A percentile compares a stretch with the other conserved stretches of the same genome.
phyloP scores from a whole-genome alignment of 176 grass and related monocot species.

The Avena sativa region DNA sequence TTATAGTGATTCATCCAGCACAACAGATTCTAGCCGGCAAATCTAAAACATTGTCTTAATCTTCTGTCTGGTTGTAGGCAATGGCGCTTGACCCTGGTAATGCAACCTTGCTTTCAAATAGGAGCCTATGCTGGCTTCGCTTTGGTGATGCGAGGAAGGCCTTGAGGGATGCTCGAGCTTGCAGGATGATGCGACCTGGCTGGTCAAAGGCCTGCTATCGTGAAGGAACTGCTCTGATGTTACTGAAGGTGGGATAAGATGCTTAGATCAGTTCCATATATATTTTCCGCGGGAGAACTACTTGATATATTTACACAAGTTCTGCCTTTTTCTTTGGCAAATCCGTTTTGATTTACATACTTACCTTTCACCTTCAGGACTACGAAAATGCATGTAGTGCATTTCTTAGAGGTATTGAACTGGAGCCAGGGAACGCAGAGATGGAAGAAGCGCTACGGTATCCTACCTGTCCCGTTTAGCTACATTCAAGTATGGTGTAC shows the following conservation, averaged over 20 bases:
- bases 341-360: neutral
- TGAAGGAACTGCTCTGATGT: too few species aligned
- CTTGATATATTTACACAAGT: neutral
- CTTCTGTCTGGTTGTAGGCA: conserved; percentile 33
- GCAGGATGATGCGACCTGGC: too few species aligned
- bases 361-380: conserved; percentile 37
- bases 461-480: neutral
- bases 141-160: too few species aligned
- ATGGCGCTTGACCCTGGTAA: conserved; percentile 33
- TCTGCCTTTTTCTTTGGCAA: neutral
- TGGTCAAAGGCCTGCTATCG: too few species aligned
- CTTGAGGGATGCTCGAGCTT: too few species aligned
- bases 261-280: neutral
- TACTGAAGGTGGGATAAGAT: conserved; percentile 22
- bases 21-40: neutral
- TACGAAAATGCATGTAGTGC: conserved; percentile 45
- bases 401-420: conserved; percentile 33
- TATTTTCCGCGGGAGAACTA: neutral
- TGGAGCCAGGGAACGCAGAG: conserved; percentile 37
- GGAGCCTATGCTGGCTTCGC: too few species aligned
- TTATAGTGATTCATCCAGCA: neutral
- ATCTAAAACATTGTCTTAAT: neutral
- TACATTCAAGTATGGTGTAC: too few species aligned
- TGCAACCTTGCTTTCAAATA: conserved; percentile 25
- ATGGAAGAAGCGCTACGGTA: conserved; percentile 11